Percentiles rank a stretch among this genome's conserved stretches.
phyloP scores from a whole-genome alignment of 805 yeast species.

The Wickerhamiella bombiphila region DNA sequence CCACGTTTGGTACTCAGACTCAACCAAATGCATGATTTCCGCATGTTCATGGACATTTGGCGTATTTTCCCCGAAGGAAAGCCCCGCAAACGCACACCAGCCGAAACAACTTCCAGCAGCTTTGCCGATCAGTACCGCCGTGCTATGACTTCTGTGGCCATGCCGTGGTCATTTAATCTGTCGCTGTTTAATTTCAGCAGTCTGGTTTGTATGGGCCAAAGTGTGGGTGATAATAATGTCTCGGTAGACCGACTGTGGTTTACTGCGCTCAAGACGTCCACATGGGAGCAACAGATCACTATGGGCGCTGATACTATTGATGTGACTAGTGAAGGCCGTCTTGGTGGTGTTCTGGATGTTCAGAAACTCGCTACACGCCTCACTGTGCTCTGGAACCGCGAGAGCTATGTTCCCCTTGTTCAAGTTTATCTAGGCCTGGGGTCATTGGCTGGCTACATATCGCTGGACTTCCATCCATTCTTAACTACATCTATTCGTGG shows the following conservation, averaged over 20 bases:
- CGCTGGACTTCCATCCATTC: constrained; percentile 79
- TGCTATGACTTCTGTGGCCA: constrained; percentile 45
- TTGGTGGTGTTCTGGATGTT: constrained; percentile 53
- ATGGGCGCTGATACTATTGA: constrained; percentile 40
- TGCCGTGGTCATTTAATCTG: constrained; percentile 61
- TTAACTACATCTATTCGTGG: constrained; percentile 41
- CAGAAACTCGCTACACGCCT: constrained; percentile 41
- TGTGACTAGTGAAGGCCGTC: constrained; percentile 56
- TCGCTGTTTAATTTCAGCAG: constrained; percentile 38
- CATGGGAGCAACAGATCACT: constrained; percentile 58
- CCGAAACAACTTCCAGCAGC: not conserved
- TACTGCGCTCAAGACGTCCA: constrained; percentile 46
- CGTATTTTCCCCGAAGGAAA: constrained; percentile 1
- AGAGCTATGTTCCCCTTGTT: constrained; percentile 50
- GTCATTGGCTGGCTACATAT: constrained; percentile 41
- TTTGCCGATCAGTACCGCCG: constrained; percentile 30
- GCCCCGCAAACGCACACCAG: not conserved
- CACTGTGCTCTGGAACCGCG: constrained; percentile 54
- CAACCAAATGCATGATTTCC: constrained; percentile 76
- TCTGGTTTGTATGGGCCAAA: constrained; percentile 65
- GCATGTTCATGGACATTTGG: constrained; percentile 36
- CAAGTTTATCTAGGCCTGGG: constrained; percentile 44
- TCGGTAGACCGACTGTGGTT: constrained; percentile 51
- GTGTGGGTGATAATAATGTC: constrained; percentile 54
- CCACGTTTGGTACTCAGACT: constrained; percentile 49